Percentiles rank a stretch among this genome's conserved stretches.
Evolutionary conservation across 345 rosid species (phyloP).

Genomic region (Linum usitatissimum): DNA sequence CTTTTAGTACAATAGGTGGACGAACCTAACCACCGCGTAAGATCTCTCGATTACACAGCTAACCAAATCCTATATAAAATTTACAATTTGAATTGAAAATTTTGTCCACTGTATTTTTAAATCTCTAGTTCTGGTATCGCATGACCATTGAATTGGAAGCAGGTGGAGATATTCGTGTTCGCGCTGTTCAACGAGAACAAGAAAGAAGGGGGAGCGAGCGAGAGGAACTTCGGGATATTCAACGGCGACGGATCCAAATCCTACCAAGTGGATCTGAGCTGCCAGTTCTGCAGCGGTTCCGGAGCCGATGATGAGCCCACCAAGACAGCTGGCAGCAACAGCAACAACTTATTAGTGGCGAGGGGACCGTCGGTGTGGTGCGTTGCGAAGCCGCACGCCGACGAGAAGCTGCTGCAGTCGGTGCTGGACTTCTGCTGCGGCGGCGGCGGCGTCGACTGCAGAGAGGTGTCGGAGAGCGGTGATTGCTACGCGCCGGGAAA

Average conservation of each 20-base stretch:
- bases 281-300: conserved; percentile 39
- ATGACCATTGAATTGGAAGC: too few species aligned
- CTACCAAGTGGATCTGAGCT: conserved; percentile 48
- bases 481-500: conserved; percentile 34
- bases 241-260: conserved; percentile 52
- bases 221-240: conserved; percentile 54
- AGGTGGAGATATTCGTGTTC: conserved; percentile 38
- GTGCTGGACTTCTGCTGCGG: conserved; percentile 57
- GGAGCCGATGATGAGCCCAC: conserved; percentile 9
- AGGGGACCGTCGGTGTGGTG: conserved; percentile 66
- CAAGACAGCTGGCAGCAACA: conserved; percentile 14
- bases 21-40: too few species aligned
- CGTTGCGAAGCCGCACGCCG: conserved; percentile 60
- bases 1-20: too few species aligned
- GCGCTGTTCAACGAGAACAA: conserved; percentile 64
- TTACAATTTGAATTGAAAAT: too few species aligned
- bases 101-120: too few species aligned
- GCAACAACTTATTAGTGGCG: conserved; percentile 2
- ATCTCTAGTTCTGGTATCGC: too few species aligned
- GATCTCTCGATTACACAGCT: too few species aligned
- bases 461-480: conserved; percentile 39
- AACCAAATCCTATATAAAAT: too few species aligned
- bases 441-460: conserved; percentile 58
- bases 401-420: conserved; percentile 44
- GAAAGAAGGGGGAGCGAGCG: conserved; percentile 35